These are phyloP conservation scores for Candida jianshihensis DNA, from an alignment of 805 yeast species.

Conservation along the genomic window DNA sequence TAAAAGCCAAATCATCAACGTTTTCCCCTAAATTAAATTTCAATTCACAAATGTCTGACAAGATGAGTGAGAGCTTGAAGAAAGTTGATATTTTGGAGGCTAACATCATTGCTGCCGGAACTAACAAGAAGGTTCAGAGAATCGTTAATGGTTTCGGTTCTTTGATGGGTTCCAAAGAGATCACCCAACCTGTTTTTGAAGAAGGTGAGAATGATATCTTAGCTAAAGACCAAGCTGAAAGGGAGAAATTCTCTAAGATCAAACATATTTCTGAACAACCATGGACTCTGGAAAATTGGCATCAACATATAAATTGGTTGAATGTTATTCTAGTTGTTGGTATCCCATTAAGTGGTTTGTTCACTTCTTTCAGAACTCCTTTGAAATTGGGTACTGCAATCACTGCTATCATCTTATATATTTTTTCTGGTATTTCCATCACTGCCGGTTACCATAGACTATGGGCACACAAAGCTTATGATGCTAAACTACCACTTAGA, in stretches of 20 bases:
- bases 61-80: constrained; percentile 15
- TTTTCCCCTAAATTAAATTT: neutral
- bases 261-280: constrained; percentile 71
- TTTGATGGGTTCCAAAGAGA: constrained; percentile 74
- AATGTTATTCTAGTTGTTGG: constrained; percentile 58
- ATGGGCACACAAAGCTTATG: constrained; percentile 71
- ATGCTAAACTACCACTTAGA: constrained; percentile 53
- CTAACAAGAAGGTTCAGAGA: constrained; percentile 61
- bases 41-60: neutral
- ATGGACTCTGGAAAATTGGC: constrained; percentile 70
- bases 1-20: neutral
- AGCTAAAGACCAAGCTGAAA: constrained; percentile 36
- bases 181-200: constrained; percentile 63
- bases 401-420: constrained; percentile 40
- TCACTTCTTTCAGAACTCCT: constrained; percentile 36
- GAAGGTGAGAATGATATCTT: constrained; percentile 44
- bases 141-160: constrained; percentile 77
- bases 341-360: constrained; percentile 51
- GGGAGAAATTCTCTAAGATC: constrained; percentile 30
- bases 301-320: constrained; percentile 72
- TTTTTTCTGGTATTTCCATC: constrained; percentile 63
- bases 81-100: constrained; percentile 59
- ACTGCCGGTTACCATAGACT: constrained; percentile 83
- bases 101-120: constrained; percentile 77
- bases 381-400: constrained; percentile 29